phyloP scores from a whole-genome alignment of 768 basidiomycete genomes.

The Boletus speciosus region DNA sequence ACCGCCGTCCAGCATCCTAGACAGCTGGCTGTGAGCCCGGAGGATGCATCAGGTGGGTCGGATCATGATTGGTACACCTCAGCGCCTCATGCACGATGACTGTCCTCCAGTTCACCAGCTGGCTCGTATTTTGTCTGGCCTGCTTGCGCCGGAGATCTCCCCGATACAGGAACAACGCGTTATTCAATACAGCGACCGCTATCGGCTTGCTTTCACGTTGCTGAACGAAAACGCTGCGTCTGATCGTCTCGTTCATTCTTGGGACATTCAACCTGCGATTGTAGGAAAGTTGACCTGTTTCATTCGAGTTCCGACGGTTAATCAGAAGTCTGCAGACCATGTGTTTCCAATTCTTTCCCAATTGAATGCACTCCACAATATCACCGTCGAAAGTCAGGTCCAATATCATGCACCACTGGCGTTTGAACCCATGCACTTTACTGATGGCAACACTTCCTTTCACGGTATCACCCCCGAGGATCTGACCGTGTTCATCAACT shows the following conservation, averaged over 20 bases:
- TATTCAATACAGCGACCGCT: constrained; percentile 75
- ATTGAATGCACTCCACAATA: constrained; percentile 74
- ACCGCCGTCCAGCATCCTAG: constrained; percentile 23
- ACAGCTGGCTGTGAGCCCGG: constrained; percentile 19
- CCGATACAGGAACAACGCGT: constrained; percentile 49
- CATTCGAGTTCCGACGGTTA: constrained; percentile 17
- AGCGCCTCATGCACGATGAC: constrained; percentile 11
- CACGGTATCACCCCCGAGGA: constrained; percentile 75
- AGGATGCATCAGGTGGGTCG: constrained; percentile 29
- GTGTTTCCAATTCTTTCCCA: constrained; percentile 61
- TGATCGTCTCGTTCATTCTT: constrained; percentile 55
- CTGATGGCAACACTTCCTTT: constrained; percentile 31
- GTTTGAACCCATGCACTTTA: constrained; percentile 54
- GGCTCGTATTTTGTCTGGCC: constrained; percentile 34
- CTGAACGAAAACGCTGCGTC: constrained; percentile 84
- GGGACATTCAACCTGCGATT: constrained; percentile 72
- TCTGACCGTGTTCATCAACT: constrained; percentile 91
- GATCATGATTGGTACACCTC: background rate
- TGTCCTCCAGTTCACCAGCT: constrained; percentile 37
- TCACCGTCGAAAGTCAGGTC: constrained; percentile 92
- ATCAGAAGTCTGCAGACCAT: constrained; percentile 47
- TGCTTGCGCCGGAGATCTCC: constrained; percentile 43
- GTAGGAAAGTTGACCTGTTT: constrained; percentile 45
- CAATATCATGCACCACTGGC: constrained; percentile 89
- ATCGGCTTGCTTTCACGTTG: constrained; percentile 88